A percentile compares a stretch with the other conserved stretches of the same genome.
These are phyloP conservation scores for Globisporangium acanthophoron DNA, from an alignment of 352 stramenopile species.

Conservation along the genomic window DNA sequence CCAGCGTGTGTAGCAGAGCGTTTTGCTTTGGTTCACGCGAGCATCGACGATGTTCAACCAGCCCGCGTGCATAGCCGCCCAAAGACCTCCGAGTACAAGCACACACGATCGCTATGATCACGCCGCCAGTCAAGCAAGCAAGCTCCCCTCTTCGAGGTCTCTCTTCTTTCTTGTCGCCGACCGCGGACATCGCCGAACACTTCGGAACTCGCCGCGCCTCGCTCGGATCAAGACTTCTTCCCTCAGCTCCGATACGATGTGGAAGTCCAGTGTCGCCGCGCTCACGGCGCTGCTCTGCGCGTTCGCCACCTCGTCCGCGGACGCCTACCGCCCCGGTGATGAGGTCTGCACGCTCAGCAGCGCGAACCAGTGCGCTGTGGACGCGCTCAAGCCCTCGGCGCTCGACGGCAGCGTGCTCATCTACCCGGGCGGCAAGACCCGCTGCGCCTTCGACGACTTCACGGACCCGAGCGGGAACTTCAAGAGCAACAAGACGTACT, in stretches of 20 bases:
- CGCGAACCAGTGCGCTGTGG: constrained; percentile 20
- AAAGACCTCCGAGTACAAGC: no score
- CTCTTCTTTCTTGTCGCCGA: no score
- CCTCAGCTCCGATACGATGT: neutral
- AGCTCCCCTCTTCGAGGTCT: no score
- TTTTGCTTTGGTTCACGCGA: no score
- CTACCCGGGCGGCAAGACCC: constrained; percentile 17
- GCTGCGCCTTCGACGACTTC: constrained; percentile 18
- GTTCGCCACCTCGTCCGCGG: neutral
- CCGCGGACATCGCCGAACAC: neutral
- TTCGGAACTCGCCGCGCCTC: neutral
- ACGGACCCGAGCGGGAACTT: constrained; percentile 1
- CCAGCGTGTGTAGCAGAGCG: no score
- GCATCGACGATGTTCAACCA: no score
- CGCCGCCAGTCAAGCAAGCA: no score
- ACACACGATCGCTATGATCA: no score
- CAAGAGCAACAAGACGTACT: constrained; percentile 20
- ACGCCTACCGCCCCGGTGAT: constrained; percentile 14
- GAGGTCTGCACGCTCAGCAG: constrained; percentile 20
- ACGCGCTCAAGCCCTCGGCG: constrained; percentile 19
- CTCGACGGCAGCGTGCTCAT: constrained; percentile 24
- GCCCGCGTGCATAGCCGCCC: no score
- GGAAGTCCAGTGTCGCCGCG: constrained; percentile 2
- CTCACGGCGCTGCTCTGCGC: constrained; percentile 8
- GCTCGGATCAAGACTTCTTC: neutral